These are phyloP conservation scores for Mucor circinelloides DNA, from an alignment of 371 early-diverging fungal species.

Conservation along the genomic window DNA sequence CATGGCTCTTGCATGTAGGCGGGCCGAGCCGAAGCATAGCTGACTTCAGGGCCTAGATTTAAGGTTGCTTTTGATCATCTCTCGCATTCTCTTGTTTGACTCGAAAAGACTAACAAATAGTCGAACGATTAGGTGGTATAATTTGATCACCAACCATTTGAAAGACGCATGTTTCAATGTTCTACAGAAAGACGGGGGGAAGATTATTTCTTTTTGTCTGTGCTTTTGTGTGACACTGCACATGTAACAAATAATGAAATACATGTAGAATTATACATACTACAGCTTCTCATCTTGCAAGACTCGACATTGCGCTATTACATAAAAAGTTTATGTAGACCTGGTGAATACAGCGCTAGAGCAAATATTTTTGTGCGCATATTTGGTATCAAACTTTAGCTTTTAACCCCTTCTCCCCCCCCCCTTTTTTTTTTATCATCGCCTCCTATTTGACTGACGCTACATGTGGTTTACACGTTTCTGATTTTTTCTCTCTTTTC, in stretches of 20 bases:
- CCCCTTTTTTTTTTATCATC: background rate
- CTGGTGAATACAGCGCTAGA: background rate
- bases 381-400: background rate
- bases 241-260: background rate
- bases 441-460: background rate
- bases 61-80: background rate
- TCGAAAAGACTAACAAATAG: background rate
- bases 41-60: constrained; percentile 3
- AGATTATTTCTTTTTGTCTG: constrained; percentile 20
- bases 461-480: constrained; percentile 15
- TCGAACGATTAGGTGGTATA: background rate
- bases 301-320: background rate
- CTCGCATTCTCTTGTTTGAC: background rate
- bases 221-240: constrained; percentile 24
- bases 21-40: constrained; percentile 5
- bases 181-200: constrained; percentile 3
- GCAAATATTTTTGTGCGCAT: background rate
- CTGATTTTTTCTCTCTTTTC: background rate
- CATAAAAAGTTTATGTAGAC: background rate
- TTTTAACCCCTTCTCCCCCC: background rate
- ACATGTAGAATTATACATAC: background rate
- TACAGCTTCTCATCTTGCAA: too few relatives aligned
- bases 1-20: background rate
- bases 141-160: constrained; percentile 20
- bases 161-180: constrained; percentile 26